Evolutionary conservation across 2,329 filamentous ascomycete genomes (phyloP), one percentile per base, ranked within the genome.

Genomic region (Colletotrichum tabaci): DNA sequence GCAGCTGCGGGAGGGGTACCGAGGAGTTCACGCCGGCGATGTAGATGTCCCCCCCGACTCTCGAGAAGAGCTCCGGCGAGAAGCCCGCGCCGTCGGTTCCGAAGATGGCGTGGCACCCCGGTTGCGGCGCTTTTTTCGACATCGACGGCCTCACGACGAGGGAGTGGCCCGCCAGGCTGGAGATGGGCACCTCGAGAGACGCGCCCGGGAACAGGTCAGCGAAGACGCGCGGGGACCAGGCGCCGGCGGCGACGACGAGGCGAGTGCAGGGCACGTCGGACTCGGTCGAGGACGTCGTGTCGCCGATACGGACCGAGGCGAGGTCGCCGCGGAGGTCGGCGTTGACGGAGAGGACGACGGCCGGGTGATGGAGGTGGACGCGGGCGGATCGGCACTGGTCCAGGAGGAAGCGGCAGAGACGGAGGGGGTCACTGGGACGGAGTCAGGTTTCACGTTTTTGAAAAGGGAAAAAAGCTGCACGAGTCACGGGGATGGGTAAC

Each of bases 201-300:
- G 91, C 86, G 0, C 79, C 76, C 0, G 89, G 89, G 77, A 96
- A 95, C 18, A 96, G 86, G 0, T 84, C 82, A 2, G 82, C 75
- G 77, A 94, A 92, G n/a, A 94, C 89, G 42, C 82, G 81, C 0
- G 89, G 86, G 0, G 92, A 92, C 93, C 94, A 96, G 3, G 90
- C 88, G 3, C 93, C 93, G 0, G 92, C 88, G 0, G 92, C 83
- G 71, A 96, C 86, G 18, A 95, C 82, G 30, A 96, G 79, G 13
- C 88, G 87, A 0, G 87, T 89, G 76, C 92, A 94, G 0, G 90
- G 86, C 2, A 95, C 77, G 53, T 88, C 82, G 2, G 80, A 83
- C 76, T 87, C 85, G 9, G 80, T 80, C 16, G 83, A 84, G 6
- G 82, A 82, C 57, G 80, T 76, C 2, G 82, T 81, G 67, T 85